Evolutionary conservation across 331 rosid species (phyloP).

Genomic region (Pyrus hybrid): DNA sequence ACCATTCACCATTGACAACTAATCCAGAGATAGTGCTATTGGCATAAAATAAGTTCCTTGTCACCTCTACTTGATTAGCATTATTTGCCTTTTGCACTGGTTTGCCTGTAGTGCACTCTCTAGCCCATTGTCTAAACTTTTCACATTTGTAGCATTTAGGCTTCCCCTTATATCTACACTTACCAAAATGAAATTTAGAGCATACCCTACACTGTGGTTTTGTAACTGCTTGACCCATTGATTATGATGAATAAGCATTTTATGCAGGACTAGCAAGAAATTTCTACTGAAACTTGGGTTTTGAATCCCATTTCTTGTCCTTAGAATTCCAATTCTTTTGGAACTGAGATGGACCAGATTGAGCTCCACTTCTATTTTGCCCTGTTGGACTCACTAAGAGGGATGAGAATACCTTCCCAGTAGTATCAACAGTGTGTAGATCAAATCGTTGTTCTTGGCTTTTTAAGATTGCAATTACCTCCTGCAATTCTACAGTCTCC

Average conservation of each 20-base stretch:
- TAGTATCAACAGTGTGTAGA: background rate
- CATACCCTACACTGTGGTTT: background rate
- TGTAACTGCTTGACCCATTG: too few species aligned
- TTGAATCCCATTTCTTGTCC: background rate
- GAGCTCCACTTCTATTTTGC: background rate
- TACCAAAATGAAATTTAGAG: background rate
- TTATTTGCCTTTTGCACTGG: too few species aligned
- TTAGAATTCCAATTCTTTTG: background rate
- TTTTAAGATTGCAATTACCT: background rate
- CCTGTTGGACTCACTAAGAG: background rate
- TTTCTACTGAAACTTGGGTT: background rate
- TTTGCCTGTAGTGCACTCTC: background rate
- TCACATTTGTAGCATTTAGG: background rate
- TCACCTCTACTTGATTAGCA: background rate
- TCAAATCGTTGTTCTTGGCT: background rate
- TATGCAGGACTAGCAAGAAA: background rate
- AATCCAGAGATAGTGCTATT: too few species aligned
- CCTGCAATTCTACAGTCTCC: too few species aligned
- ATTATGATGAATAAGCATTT: too few species aligned
- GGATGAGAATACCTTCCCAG: background rate
- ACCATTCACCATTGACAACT: too few species aligned
- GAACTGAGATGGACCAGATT: background rate
- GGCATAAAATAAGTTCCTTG: too few species aligned
- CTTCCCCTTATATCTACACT: too few species aligned
- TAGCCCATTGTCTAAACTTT: background rate